Percentiles rank a stretch among this genome's conserved stretches.
Evolutionary conservation across 148 eudicot genomes (phyloP).

Genomic region (Camellia lanceoleosa): DNA sequence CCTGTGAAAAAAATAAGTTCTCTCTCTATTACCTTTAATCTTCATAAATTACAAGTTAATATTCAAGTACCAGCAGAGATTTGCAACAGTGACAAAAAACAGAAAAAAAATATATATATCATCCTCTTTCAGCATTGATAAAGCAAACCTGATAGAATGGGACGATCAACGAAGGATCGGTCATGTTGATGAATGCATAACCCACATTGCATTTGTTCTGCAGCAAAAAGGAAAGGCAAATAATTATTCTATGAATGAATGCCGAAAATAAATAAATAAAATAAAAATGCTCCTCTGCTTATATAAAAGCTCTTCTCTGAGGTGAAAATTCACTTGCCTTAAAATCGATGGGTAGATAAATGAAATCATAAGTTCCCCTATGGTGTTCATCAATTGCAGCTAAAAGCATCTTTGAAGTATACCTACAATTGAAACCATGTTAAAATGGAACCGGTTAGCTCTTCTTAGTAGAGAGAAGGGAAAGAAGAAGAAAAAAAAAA

Average conservation of each 20-base stretch:
- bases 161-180: slow-evolving; percentile 59
- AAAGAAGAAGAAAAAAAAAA: neutral
- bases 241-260: slow-evolving; percentile 16
- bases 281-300: slow-evolving; percentile 37
- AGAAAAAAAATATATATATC: neutral
- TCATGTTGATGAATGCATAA: slow-evolving; percentile 85
- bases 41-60: slow-evolving; percentile 1
- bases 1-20: slow-evolving; percentile 28
- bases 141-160: slow-evolving; percentile 68
- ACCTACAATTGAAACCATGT: slow-evolving; percentile 40
- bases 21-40: slow-evolving; percentile 9
- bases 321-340: slow-evolving; percentile 54
- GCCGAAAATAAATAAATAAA: slow-evolving; percentile 32
- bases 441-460: neutral
- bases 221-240: slow-evolving; percentile 22
- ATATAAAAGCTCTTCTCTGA: too few relatives aligned
- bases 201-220: slow-evolving; percentile 98
- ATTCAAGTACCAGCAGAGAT: neutral
- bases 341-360: slow-evolving; percentile 85
- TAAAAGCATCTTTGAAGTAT: slow-evolving; percentile 94
- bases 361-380: slow-evolving; percentile 83
- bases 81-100: neutral
- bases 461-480: neutral
- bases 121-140: neutral
- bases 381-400: slow-evolving; percentile 86